phyloP scores from a whole-genome alignment of 2,329 filamentous ascomycete species.

The Amesomyces nigricolor region DNA sequence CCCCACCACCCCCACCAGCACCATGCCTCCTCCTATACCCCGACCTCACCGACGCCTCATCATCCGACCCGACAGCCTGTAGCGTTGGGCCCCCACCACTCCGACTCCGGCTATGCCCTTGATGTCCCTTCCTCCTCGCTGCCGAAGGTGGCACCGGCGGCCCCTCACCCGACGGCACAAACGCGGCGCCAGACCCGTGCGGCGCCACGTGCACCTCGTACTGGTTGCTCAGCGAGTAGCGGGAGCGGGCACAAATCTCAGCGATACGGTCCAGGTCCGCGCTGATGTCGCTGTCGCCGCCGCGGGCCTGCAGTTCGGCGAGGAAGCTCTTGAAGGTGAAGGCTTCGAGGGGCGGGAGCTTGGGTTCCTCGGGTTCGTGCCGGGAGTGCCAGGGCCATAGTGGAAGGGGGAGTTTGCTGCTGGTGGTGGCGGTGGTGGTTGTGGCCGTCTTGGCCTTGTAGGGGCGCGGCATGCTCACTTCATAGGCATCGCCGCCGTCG shows the following conservation, averaged over 20 bases:
- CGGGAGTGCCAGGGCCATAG: conserved; percentile 28
- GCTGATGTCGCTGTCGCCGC: conserved; percentile 42
- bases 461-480: conserved; percentile 39
- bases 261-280: conserved; percentile 59
- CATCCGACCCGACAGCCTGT: conserved; percentile 52
- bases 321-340: conserved; percentile 62
- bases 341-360: conserved; percentile 56
- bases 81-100: conserved; percentile 47
- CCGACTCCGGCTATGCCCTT: conserved; percentile 13
- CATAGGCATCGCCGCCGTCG: conserved; percentile 6
- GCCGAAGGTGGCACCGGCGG: conserved; percentile 13
- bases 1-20: conserved; percentile 13
- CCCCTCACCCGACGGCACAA: conserved; percentile 30
- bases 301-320: conserved; percentile 46
- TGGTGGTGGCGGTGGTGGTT: conserved; percentile 5
- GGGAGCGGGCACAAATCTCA: conserved; percentile 60
- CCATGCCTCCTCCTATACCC: conserved; percentile 38
- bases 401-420: conserved; percentile 25
- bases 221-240: conserved; percentile 61
- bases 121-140: conserved; percentile 19
- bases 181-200: conserved; percentile 52
- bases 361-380: conserved; percentile 31
- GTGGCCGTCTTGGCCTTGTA: conserved; percentile 35
- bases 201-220: conserved; percentile 61
- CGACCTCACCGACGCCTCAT: conserved; percentile 37